Base-by-base conservation (phyloP, 2,329 filamentous ascomycete genomes). In the Exophiala mesophila region DNA sequence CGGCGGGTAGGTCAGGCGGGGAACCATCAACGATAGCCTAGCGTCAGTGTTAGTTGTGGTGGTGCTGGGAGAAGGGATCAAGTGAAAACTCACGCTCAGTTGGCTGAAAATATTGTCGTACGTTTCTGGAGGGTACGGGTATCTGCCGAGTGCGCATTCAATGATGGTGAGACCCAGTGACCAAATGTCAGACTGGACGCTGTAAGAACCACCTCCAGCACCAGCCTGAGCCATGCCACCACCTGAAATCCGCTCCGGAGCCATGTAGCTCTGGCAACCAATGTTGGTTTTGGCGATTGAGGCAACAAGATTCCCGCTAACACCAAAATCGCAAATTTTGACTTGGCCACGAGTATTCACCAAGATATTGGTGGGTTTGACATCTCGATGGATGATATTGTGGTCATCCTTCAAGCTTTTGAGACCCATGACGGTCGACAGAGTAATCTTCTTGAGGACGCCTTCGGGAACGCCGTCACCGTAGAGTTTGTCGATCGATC, bases 201-300 rank as follows among this genome's bases (percentile, higher is more conserved):
- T 94, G 66, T 98, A 98, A 2, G 90, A 94, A 43, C 90, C 90
- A 45, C 83, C 83, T 4, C 78, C 73, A 13, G 81, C 73, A 18
- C 83, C 83, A 3, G 79, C 74, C 49, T 83, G 77, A 45, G 85
- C 80, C 58, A 88, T 80, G 16, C 84, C 84, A 43, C 89, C 88
- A 36, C 87, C 88, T 6, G 88, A 88, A 57, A 98, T 98, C 53
- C 92, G 75, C 65, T 98, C 92, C 0, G 92, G 92, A 0, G 92
- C 92, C 92, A 98, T 98, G 68, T 98, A 98, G 60, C 89, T 96
- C 67, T 98, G 92, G 59, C 92, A 98, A 28, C 92, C 92, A 58
- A 98, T 98, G 62, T 98, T 98, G 19, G 92, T 98, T 68, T 94
- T 95, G 38, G 92, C 92, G 57, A 97, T 97, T 69, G 88, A 95